A percentile compares a stretch with the other conserved stretches of the same genome.
These are phyloP conservation scores for Phalaenopsis equestris DNA, from an alignment of 106 monocot species.

Conservation along the genomic window DNA sequence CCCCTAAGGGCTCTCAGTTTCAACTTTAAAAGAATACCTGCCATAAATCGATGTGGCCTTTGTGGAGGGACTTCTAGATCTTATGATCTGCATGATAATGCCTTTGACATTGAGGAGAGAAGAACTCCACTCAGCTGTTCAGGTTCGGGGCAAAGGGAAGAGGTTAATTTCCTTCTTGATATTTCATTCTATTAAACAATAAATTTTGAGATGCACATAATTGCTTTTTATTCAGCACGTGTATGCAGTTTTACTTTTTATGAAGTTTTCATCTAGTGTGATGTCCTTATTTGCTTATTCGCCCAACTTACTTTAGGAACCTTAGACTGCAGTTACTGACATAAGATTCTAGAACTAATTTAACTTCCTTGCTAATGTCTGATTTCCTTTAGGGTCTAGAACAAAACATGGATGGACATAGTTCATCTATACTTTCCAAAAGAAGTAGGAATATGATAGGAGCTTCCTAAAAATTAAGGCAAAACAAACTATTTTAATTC, in stretches of 20 bases:
- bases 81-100: constrained; percentile 41
- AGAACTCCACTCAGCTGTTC: constrained; percentile 10
- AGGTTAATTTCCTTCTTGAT: constrained; percentile 24
- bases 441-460: not conserved
- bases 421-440: not conserved
- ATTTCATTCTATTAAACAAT: not conserved
- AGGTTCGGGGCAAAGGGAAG: constrained; percentile 23
- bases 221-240: not conserved
- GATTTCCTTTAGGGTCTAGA: not conserved
- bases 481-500: not conserved
- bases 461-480: not conserved
- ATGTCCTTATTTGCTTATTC: not conserved
- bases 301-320: not conserved
- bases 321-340: not conserved
- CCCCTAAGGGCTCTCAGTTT: constrained; percentile 20
- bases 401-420: not conserved
- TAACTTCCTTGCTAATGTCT: not conserved
- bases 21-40: constrained; percentile 15
- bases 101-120: constrained; percentile 26
- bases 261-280: not conserved
- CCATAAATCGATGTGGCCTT: constrained; percentile 51
- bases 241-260: not conserved
- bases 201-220: not conserved
- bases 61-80: constrained; percentile 61
- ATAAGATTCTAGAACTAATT: not conserved